Percentiles rank a stretch among this genome's conserved stretches.
These are phyloP conservation scores for Penicillium coffeae DNA, from an alignment of 495 filamentous ascomycete genomes.

Conservation along the genomic window DNA sequence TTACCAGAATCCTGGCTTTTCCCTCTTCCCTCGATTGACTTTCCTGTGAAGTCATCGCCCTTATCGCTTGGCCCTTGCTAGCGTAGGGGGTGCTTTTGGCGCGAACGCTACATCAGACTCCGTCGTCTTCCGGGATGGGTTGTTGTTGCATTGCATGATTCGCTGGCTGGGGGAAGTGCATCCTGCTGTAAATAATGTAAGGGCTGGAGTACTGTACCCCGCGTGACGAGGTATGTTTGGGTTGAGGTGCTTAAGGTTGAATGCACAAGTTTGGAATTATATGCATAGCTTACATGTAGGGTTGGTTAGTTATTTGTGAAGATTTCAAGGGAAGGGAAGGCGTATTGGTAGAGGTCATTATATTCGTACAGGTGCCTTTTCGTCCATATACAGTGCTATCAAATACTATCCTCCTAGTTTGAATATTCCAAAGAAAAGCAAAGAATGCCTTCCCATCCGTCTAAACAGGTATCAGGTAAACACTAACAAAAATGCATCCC, in stretches of 20 bases:
- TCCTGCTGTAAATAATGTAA: too few relatives aligned
- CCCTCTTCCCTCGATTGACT: background rate
- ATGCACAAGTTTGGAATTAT: too few relatives aligned
- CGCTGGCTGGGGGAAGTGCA: background rate
- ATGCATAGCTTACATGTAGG: too few relatives aligned
- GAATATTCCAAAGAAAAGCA: too few relatives aligned
- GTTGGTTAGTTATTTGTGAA: background rate
- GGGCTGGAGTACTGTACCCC: background rate
- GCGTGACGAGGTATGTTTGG: background rate
- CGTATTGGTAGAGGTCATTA: too few relatives aligned
- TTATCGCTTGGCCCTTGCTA: too few relatives aligned
- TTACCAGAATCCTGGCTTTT: too few relatives aligned
- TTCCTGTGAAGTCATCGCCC: background rate
- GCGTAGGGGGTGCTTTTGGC: too few relatives aligned
- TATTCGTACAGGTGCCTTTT: background rate
- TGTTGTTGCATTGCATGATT: background rate
- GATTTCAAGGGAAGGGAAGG: background rate
- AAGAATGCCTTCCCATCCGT: background rate
- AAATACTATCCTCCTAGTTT: too few relatives aligned
- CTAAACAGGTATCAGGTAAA: background rate
- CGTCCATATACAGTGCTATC: background rate
- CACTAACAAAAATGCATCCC: too few relatives aligned
- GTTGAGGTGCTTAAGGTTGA: background rate
- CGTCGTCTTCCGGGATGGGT: too few relatives aligned
- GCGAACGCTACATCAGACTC: too few relatives aligned